These are phyloP conservation scores for Nicotiana knightiana DNA, from an alignment of 257 asterid genomes.

Conservation along the genomic window DNA sequence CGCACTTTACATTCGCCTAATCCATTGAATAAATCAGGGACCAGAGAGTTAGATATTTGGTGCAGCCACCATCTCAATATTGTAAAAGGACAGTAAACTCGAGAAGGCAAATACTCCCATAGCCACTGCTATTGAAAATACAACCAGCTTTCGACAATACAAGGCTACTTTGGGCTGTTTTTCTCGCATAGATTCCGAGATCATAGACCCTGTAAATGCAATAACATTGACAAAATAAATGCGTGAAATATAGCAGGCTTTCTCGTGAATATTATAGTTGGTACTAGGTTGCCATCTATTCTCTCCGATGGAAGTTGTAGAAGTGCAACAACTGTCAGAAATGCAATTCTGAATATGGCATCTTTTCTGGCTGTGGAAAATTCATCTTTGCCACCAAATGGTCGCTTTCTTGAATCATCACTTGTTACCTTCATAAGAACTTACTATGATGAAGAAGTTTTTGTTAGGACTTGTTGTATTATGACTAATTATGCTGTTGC, in stretches of 20 bases:
- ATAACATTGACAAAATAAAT: not conserved
- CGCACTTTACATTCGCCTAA: no score
- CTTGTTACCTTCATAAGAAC: not conserved
- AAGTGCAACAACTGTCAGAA: not conserved
- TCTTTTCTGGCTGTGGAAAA: not conserved
- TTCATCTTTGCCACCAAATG: not conserved
- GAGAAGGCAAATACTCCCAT: not conserved
- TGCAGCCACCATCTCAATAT: not conserved
- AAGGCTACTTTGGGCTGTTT: not conserved
- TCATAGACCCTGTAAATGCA: conserved; percentile 5
- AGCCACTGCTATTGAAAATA: not conserved
- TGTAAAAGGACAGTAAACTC: not conserved
- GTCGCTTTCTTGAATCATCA: not conserved
- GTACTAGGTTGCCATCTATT: not conserved
- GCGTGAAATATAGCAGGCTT: not conserved
- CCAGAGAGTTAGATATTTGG: not conserved
- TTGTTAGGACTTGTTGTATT: no score
- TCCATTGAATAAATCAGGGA: not conserved
- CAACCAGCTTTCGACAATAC: not conserved
- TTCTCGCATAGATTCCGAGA: not conserved
- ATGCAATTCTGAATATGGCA: not conserved
- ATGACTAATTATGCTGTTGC: not conserved
- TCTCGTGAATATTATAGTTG: conserved; percentile 5
- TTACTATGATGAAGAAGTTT: not conserved
- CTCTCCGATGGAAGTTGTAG: conserved; percentile 3